Base-by-base conservation (phyloP, 306 rosid species). In the Trifolium pratense region DNA sequence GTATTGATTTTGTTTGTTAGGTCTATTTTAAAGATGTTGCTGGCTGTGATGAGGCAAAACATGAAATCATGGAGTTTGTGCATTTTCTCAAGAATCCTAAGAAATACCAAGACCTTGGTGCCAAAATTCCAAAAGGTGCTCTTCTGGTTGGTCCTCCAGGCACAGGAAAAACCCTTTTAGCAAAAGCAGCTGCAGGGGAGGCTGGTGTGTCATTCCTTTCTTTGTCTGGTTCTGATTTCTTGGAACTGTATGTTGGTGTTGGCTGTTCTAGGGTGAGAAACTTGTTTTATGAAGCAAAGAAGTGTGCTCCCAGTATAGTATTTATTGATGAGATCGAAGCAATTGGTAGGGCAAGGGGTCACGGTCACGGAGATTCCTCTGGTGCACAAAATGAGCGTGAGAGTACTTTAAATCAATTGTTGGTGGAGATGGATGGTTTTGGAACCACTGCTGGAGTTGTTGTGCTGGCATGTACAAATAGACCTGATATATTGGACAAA, bases 381-480 rank as follows among this genome's bases (percentile, higher is more conserved):
- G 91, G 90, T 64, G 61, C 90, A 68, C 88, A 88, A 73, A 94
- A 91, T 78, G 98, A 93, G 87, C 96, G 97, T 62, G 98, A 93
- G 80, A 91, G 91, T 80, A 93, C 98, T 21, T 83, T 93, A 63
- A 93, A 93, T 87, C 98, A 93, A 59, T 81, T 93, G 87, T 78
- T 93, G 84, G 98, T 93, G 31, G 98, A 91, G 79, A 93, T 93
- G 98, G 98, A 93, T 81, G 98, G 98, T 36, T 93, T 93, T 82
- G 97, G 85, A 78, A 89, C 98, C 56, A 91, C 96, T 21, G 1
- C 97, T 76, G 98, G 98, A 5, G 96, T 93, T 64, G 96, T 93
- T 83, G 97, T 93, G 34, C 90, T 93, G 80, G 98, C 98, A 76
- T 97, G 98, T 62, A 93, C 98, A 74, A 93, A 93, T 83, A 88